A percentile compares a stretch with the other conserved stretches of the same genome.
Conservation (phyloP, 106 monocot species). For the Allium fistulosum region DNA sequence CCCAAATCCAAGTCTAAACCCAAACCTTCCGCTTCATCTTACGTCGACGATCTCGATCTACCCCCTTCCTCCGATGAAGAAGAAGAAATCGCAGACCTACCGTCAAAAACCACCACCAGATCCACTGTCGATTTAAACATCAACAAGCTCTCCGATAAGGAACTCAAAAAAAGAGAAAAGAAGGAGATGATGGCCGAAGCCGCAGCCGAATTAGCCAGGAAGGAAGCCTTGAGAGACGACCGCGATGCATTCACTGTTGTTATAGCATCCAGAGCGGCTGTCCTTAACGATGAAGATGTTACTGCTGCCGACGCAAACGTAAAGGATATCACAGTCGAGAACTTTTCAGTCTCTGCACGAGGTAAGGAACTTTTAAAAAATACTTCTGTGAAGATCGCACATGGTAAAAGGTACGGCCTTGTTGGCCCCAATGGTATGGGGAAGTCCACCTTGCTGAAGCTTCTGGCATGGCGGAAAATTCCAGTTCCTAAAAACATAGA, state of each 20-base stretch:
- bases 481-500: conserved; percentile 68
- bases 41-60: conserved; percentile 56
- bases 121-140: conserved; percentile 21
- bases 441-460: conserved; percentile 67
- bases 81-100: conserved; percentile 12
- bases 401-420: conserved; percentile 67
- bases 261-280: conserved; percentile 24
- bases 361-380: conserved; percentile 75
- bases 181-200: conserved; percentile 40
- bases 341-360: conserved; percentile 73
- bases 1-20: conserved; percentile 13
- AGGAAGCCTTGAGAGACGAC: conserved; percentile 56
- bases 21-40: conserved; percentile 23
- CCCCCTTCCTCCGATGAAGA: conserved; percentile 65
- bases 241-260: conserved; percentile 68
- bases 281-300: conserved; percentile 20
- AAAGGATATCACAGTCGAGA: conserved; percentile 51
- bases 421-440: conserved; percentile 76
- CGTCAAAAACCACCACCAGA: background rate
- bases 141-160: conserved; percentile 38
- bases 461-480: conserved; percentile 68
- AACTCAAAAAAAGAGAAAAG: conserved; percentile 65
- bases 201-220: conserved; percentile 26
- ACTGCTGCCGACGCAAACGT: conserved; percentile 52
- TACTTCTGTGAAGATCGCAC: conserved; percentile 63